Percentiles rank a stretch among this genome's conserved stretches.
Conservation (phyloP, 163 green algal species). For the Volvox carteri region DNA sequence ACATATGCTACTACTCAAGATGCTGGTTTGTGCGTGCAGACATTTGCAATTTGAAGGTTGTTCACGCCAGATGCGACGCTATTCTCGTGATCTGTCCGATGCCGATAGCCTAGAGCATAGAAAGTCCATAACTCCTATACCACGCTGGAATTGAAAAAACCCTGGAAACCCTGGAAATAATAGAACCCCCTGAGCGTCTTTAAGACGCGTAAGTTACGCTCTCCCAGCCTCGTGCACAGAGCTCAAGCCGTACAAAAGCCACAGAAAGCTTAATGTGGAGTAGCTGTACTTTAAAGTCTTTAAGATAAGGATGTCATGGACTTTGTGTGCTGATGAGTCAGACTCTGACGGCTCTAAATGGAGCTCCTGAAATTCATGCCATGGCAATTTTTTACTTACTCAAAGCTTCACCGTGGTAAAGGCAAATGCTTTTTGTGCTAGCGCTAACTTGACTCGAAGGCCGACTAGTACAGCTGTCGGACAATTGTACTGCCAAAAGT, state of each 20-base stretch:
- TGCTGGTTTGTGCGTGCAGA: neutral
- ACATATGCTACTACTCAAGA: neutral
- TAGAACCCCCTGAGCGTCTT: no score
- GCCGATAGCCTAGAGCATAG: no score
- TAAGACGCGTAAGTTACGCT: no score
- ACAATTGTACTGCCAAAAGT: neutral
- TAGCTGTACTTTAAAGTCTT: no score
- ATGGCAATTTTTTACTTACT: neutral
- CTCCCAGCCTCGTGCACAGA: no score
- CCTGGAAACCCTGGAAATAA: no score
- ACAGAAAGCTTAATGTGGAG: no score
- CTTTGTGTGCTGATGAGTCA: neutral
- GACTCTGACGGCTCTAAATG: neutral
- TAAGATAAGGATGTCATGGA: neutral
- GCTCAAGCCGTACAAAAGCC: no score
- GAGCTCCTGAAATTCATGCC: neutral
- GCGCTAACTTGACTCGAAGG: neutral
- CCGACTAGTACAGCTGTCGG: neutral
- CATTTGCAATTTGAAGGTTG: neutral
- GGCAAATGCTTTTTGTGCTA: neutral
- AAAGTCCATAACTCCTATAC: no score
- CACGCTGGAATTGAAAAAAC: no score
- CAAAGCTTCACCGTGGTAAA: neutral
- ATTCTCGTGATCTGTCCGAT: neutral
- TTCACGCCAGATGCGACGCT: neutral